Conservation (phyloP, 805 yeast genomes). For the Yarrowia porcina region DNA sequence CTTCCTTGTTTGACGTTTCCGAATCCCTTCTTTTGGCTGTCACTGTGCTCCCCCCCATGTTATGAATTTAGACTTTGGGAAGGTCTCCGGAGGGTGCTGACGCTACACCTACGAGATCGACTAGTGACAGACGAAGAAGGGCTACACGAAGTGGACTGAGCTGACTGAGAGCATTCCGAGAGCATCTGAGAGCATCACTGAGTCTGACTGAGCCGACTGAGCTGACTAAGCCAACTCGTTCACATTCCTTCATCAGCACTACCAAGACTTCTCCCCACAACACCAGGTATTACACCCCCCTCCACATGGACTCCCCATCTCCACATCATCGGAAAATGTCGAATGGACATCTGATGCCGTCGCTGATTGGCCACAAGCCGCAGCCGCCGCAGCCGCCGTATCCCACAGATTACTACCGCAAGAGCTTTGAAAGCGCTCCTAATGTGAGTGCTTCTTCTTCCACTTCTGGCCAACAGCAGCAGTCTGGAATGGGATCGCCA, state of each 20-base stretch:
- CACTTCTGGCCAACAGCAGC: too few relatives aligned
- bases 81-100: neutral
- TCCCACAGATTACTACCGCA: neutral
- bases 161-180: too few relatives aligned
- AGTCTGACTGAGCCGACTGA: too few relatives aligned
- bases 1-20: neutral
- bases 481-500: neutral
- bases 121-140: too few relatives aligned
- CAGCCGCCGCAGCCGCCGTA: conserved; percentile 12
- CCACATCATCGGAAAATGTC: conserved; percentile 18
- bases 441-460: neutral
- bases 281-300: neutral
- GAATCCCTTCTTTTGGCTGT: neutral
- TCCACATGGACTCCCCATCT: neutral
- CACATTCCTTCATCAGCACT: too few relatives aligned
- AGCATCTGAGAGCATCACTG: too few relatives aligned
- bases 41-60: neutral
- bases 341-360: conserved; percentile 13
- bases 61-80: neutral
- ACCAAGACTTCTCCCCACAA: too few relatives aligned
- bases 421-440: neutral
- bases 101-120: neutral
- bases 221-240: too few relatives aligned
- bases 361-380: neutral
- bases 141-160: too few relatives aligned